Percentiles rank a stretch among this genome's conserved stretches.
These are phyloP conservation scores for Solanum boliviense DNA, from an alignment of 257 asterid species.

Conservation along the genomic window DNA sequence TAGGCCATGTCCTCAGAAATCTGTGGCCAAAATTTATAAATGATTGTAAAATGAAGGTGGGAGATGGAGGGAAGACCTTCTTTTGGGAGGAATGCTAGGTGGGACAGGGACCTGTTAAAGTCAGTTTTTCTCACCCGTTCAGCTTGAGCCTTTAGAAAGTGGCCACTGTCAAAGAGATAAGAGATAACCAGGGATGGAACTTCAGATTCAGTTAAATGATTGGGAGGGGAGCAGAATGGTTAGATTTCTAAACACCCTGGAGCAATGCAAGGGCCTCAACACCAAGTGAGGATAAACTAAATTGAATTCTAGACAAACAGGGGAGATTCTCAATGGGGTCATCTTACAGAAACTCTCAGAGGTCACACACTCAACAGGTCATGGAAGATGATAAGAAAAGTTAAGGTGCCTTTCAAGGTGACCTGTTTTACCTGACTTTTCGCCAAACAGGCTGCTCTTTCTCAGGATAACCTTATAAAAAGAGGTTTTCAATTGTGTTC, in stretches of 20 bases:
- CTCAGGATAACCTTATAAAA: background rate
- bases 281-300: background rate
- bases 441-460: background rate
- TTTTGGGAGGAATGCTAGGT: background rate
- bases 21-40: background rate
- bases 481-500: background rate
- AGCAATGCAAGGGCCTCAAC: background rate
- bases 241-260: background rate
- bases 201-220: background rate
- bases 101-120: background rate
- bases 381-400: background rate
- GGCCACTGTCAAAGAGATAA: background rate
- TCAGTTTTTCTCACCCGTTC: background rate
- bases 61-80: background rate
- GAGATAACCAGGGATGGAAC: background rate
- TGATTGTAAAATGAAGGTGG: background rate
- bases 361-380: background rate
- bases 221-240: background rate
- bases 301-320: background rate
- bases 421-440: background rate
- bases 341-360: background rate
- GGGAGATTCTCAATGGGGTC: background rate
- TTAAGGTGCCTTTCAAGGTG: background rate
- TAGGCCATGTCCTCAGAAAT: background rate
- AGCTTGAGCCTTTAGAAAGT: background rate